Base-by-base conservation (phyloP, 2,329 filamentous ascomycete genomes). In the Sclerotinia subarctica region DNA sequence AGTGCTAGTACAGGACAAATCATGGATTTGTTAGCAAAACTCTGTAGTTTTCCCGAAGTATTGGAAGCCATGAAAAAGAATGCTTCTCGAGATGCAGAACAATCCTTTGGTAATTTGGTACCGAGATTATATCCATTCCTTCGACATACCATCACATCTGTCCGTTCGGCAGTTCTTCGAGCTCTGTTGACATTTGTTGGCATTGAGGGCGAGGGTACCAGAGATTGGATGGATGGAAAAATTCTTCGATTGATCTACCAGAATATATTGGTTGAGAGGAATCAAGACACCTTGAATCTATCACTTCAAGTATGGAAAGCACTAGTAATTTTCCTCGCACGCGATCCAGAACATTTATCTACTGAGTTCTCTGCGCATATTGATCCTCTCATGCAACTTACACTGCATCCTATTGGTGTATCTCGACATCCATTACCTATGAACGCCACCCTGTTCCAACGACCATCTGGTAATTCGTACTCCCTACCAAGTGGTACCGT, bases 1-100 rank as follows among this genome's bases (percentile, higher is more conserved):
- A 98, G 94, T 78, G 95, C 95, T 5, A 98, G 95, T 78, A 99
- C 96, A 13, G 95, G 95, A 59, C 96, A 93, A 68, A 96, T 99
- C 66, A 99, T 99, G 96, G 96, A 99, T 78, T 86, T 99, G 52
- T 84, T 99, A 24, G 95, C 96, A 19, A 98, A 95, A 69, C 87
- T 99, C 2, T 99, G 95, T 81, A 91, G 93, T 71, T 99, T 97
- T 81, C 92, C 92, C 0, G 88, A 97, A 80, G 94, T 98, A 10
- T 81, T 99, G 44, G 88, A 94, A 70, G 91, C 94, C 19, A 99
- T 99, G 95, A 96, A 96, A 80, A 82, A 83, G 42, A 97, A 96
- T 67, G 94, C 94, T 10, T 87, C 88, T 10, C 85, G 90, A 74
- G 91, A 97, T 75, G 86, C 92, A 17, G 90, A 94, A 73, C 90